Evolutionary conservation across 2,329 filamentous ascomycete genomes (phyloP), one percentile per base, ranked within the genome.

Genomic region (Cladobotryum mycophilum): DNA sequence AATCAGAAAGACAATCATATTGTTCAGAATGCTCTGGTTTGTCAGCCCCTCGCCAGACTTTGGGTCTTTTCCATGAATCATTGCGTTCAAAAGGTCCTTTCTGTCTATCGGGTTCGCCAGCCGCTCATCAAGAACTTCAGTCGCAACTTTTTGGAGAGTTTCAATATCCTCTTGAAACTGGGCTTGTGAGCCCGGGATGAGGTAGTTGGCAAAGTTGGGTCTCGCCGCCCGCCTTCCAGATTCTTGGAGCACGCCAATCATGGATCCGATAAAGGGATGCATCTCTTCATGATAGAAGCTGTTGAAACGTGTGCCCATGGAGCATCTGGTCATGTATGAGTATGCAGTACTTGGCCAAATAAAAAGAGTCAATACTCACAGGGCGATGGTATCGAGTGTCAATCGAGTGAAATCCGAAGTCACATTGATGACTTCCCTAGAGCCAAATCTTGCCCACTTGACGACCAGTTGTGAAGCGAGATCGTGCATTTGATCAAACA

Each of bases 1-100:
- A 56, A 83, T 80, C n/a, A 87, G 66, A 58, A 87, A 87, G 0
- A 83, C 86, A 49, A 85, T 80, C 69, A 88, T 78, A 56, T 88
- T 86, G 61, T 84, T 75, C 30, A 79, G 73, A 56, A 87, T 84
- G 33, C 72, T 76, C 4, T 75, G 67, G 55, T 85, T 79, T 0
- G 70, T 75, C 63, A 88, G 71, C 7, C 73, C 73, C 56, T 81
- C 70, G 13, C 84, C 82, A 3, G 84, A 42, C 22, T 52, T 40
- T 30, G 45, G 14, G 5, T 52, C 49, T 12, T 45, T 45, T 9
- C 45, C 45, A 1, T 43, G 14, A 7, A 52, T 9, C 5, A 52
- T 30, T 15, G 45, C 45, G 1, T 34, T 34, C 7, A 52, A 33
- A 7, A 52, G 34, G 22, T 52, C 49, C 13, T 38, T 38, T 13